Evolutionary conservation across 257 asterid genomes (phyloP).

Genomic region (Leonotis leonurus): DNA sequence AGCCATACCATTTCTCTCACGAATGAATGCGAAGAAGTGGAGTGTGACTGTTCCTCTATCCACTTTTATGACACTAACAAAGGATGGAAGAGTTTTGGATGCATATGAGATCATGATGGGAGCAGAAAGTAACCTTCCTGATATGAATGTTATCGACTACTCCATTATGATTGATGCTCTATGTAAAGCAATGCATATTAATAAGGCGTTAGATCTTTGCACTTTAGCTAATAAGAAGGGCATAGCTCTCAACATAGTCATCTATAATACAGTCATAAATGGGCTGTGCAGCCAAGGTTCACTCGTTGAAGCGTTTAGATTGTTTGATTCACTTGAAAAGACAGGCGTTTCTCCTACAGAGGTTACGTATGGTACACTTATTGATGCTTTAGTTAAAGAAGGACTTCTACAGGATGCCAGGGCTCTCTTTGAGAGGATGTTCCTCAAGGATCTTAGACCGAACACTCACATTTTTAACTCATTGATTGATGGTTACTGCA

Average conservation of each 20-base stretch:
- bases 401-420: conserved; percentile 62
- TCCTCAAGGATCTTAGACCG: conserved; percentile 39
- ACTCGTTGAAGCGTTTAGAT: conserved; percentile 73
- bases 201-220: conserved; percentile 62
- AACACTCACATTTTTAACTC: conserved; percentile 61
- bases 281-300: conserved; percentile 83
- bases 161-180: conserved; percentile 56
- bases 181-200: conserved; percentile 51
- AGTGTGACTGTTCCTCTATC: conserved; percentile 31
- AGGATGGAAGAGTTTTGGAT: conserved; percentile 47
- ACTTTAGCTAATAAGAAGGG: conserved; percentile 41
- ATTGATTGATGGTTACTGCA: conserved; percentile 71
- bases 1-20: conserved; percentile 42
- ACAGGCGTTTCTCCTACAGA: conserved; percentile 51
- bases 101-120: conserved; percentile 56
- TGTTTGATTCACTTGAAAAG: conserved; percentile 67
- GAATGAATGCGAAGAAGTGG: conserved; percentile 24
- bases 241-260: conserved; percentile 40
- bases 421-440: conserved; percentile 61
- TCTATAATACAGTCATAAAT: conserved; percentile 61
- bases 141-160: conserved; percentile 44
- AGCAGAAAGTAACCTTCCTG: conserved; percentile 40
- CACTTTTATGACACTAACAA: conserved; percentile 36
- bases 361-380: conserved; percentile 71
- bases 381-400: conserved; percentile 61